These are phyloP conservation scores for Cunninghamia lanceolata DNA, from an alignment of 75 land plant species.

Conservation along the genomic window DNA sequence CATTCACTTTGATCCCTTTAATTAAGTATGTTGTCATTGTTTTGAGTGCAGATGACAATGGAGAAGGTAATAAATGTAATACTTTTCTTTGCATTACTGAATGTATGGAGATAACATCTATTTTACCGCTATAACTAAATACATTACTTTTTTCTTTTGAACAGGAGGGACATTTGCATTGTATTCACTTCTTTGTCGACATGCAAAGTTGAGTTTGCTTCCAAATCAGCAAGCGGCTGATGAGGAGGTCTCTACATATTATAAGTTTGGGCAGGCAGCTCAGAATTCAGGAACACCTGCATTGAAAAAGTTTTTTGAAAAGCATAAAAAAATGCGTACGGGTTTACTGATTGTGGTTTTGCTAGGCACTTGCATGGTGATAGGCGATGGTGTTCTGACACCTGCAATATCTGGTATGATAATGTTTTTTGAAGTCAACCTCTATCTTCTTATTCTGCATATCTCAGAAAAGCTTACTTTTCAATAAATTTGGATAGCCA, in stretches of 20 bases:
- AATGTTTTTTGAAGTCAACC: neutral
- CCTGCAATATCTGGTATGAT: conserved; percentile 80
- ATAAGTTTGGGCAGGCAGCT: conserved; percentile 25
- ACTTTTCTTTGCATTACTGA: neutral
- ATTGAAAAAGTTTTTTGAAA: conserved; percentile 68
- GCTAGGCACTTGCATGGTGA: conserved; percentile 81
- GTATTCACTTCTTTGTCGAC: conserved; percentile 84
- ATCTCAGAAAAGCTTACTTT: neutral
- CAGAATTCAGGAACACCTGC: conserved; percentile 25
- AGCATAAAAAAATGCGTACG: conserved; percentile 57
- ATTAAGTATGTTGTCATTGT: conserved; percentile 70
- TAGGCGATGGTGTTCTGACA: conserved; percentile 89
- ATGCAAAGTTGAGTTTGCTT: conserved; percentile 77
- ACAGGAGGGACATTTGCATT: conserved; percentile 91
- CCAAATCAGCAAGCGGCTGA: conserved; percentile 90
- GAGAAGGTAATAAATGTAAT: conserved; percentile 54
- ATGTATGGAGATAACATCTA: neutral
- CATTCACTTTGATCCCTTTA: conserved; percentile 66
- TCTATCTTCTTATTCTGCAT: neutral
- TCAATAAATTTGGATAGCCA: neutral
- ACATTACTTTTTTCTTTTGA: neutral
- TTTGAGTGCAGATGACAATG: conserved; percentile 81
- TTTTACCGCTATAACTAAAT: conserved; percentile 7
- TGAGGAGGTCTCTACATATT: conserved; percentile 75
- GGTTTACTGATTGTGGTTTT: conserved; percentile 57